A percentile compares a stretch with the other conserved stretches of the same genome.
Evolutionary conservation across 2,329 filamentous ascomycete genomes (phyloP).

Genomic region (Neonectria neomacrospora): DNA sequence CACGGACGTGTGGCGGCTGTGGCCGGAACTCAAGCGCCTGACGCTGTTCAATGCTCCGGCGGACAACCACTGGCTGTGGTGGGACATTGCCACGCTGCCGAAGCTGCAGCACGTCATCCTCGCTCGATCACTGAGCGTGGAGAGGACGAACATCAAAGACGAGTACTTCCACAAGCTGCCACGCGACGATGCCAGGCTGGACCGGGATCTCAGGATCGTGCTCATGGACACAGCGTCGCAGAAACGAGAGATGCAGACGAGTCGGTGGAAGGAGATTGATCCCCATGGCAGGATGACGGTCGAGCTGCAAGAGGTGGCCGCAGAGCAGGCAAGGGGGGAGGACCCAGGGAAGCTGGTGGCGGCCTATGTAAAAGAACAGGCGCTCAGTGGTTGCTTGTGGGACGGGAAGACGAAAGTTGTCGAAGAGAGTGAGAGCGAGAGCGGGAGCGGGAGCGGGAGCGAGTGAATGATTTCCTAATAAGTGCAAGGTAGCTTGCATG

Average conservation of each 20-base stretch:
- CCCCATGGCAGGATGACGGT: conserved; percentile 52
- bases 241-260: conserved; percentile 41
- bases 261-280: conserved; percentile 50
- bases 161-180: conserved; percentile 53
- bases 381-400: conserved; percentile 55
- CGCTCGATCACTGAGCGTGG: conserved; percentile 50
- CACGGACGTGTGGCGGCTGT: conserved; percentile 56
- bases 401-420: conserved; percentile 45
- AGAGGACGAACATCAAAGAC: conserved; percentile 52
- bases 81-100: conserved; percentile 50
- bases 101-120: conserved; percentile 56
- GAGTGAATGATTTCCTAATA: neutral
- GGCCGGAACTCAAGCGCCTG: conserved; percentile 55
- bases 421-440: conserved; percentile 13
- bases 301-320: conserved; percentile 52
- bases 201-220: conserved; percentile 46
- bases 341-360: conserved; percentile 49
- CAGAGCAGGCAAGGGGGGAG: conserved; percentile 52
- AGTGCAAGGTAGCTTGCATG: neutral
- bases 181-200: conserved; percentile 42
- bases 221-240: conserved; percentile 46
- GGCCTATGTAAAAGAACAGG: conserved; percentile 53
- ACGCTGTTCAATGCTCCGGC: conserved; percentile 55
- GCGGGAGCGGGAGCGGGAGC: conserved; percentile 6
- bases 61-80: conserved; percentile 53